phyloP scores from a whole-genome alignment of 257 asterid genomes.

The Thymus mandschuricus region DNA sequence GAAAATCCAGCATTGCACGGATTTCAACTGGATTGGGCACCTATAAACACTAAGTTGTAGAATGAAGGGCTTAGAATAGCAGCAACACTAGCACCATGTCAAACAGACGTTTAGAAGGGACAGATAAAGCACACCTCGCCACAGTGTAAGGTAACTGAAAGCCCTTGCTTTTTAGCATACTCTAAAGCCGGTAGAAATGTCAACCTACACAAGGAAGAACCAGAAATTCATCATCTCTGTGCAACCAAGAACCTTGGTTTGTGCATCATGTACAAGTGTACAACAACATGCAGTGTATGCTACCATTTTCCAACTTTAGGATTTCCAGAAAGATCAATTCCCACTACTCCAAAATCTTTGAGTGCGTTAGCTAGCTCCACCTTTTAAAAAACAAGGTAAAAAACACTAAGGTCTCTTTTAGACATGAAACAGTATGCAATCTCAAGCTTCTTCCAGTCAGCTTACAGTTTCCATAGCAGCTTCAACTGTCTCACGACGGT shows the following conservation, averaged over 20 bases:
- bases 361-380: constrained; percentile 79
- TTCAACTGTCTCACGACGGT: constrained; percentile 85
- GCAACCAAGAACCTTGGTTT: neutral
- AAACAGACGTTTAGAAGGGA: constrained; percentile 25
- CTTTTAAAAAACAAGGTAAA: constrained; percentile 42
- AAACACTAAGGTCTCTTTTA: constrained; percentile 19
- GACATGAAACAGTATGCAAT: constrained; percentile 17
- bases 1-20: constrained; percentile 79
- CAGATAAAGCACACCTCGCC: constrained; percentile 83
- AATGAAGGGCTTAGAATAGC: constrained; percentile 41
- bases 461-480: constrained; percentile 96
- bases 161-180: constrained; percentile 82
- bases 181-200: constrained; percentile 84
- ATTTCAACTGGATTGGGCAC: constrained; percentile 85
- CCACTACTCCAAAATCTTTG: constrained; percentile 82
- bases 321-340: constrained; percentile 93
- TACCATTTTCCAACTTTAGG: constrained; percentile 93
- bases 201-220: constrained; percentile 50
- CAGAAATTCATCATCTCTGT: constrained; percentile 21
- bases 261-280: constrained; percentile 13
- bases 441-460: constrained; percentile 16
- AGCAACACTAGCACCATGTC: constrained; percentile 5
- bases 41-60: constrained; percentile 71
- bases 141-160: constrained; percentile 81
- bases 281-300: constrained; percentile 7